Percentiles rank a stretch among this genome's conserved stretches.
Conservation (phyloP, 2,329 filamentous ascomycete species). For the Aspergillus proliferans region DNA sequence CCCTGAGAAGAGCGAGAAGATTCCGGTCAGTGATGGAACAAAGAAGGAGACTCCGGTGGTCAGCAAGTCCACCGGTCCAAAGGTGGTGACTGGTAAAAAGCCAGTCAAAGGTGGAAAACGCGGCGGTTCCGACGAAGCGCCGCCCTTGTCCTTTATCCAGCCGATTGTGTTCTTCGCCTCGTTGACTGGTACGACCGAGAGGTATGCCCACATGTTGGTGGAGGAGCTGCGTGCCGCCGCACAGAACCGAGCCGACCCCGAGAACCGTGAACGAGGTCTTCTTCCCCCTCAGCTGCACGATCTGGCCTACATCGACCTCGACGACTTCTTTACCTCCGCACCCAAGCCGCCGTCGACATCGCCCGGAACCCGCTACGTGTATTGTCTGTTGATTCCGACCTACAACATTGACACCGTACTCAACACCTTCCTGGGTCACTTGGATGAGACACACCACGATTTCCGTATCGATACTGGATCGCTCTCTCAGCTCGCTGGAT, state of each 20-base stretch:
- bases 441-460: slow-evolving; percentile 91
- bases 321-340: slow-evolving; percentile 80
- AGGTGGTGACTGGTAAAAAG: slow-evolving; percentile 29
- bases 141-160: slow-evolving; percentile 42
- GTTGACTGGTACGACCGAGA: slow-evolving; percentile 75
- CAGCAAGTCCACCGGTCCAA: slow-evolving; percentile 21
- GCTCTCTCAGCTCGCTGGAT: slow-evolving; percentile 69
- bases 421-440: slow-evolving; percentile 76
- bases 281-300: slow-evolving; percentile 64
- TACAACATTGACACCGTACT: slow-evolving; percentile 95
- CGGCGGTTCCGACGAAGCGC: slow-evolving; percentile 10
- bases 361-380: slow-evolving; percentile 60
- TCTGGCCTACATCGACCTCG: slow-evolving; percentile 79
- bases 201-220: slow-evolving; percentile 60
- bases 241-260: slow-evolving; percentile 17
- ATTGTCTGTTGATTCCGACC: slow-evolving; percentile 77
- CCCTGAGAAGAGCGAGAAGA: slow-evolving; percentile 16
- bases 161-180: slow-evolving; percentile 84
- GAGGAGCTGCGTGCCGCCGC: slow-evolving; percentile 46
- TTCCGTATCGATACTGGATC: slow-evolving; percentile 92
- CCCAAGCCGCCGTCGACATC: slow-evolving; percentile 54
- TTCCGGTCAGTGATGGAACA: neutral
- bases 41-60: slow-evolving; percentile 2
- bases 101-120: slow-evolving; percentile 22
- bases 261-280: slow-evolving; percentile 28